Evolutionary conservation across 768 basidiomycete species (phyloP), one percentile per base, ranked within the genome.

Genomic region (Boletus reticuloceps): DNA sequence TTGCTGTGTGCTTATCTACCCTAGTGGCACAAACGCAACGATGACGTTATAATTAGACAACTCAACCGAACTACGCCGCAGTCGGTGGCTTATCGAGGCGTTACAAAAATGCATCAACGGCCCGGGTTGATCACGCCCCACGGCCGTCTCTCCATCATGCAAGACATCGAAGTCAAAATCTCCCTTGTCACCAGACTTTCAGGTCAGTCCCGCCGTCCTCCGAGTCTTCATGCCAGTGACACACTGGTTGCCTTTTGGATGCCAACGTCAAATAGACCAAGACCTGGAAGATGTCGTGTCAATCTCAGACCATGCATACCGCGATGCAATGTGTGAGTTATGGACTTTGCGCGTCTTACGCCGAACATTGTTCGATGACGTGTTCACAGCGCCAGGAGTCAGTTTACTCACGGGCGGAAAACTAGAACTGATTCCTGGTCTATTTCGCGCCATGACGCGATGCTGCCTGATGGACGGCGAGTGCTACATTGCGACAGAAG

Each of bases 391-490:
- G 5, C 42, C 49, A 5, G 49, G 11, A 1, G 9, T 16, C 36
- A 45, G 29, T 14, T n/a, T 55, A 10, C 16, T 55, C 4, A 55
- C 54, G 1, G 48, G 54, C 8, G 54, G 49, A 31, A 55, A 39
- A 19, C 54, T 44, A 6, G 54, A 55, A 27, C 32, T 51, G 5
- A 20, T 55, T 44, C 50, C 54, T 8, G 54, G 51, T 22, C 42
- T 55, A 6, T 38, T 51, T 19, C 42, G 41, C 20, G 3, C 49
- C 3, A 55, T 55, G 54, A 51, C 49, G 2, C 49, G 11, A 22
- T 31, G 49, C 36, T 55, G 54, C 13, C n/a, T 55, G 27, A 37
- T 43, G 12, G 54, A 55, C 17, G 54, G 54, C 27, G 41, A 51
- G 25, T 55, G 54, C 20, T 55, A 55, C 49, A 13, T 55, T 36